Evolutionary conservation across 495 filamentous ascomycete genomes (phyloP).

Genomic region (Lophiostoma macrostomum): DNA sequence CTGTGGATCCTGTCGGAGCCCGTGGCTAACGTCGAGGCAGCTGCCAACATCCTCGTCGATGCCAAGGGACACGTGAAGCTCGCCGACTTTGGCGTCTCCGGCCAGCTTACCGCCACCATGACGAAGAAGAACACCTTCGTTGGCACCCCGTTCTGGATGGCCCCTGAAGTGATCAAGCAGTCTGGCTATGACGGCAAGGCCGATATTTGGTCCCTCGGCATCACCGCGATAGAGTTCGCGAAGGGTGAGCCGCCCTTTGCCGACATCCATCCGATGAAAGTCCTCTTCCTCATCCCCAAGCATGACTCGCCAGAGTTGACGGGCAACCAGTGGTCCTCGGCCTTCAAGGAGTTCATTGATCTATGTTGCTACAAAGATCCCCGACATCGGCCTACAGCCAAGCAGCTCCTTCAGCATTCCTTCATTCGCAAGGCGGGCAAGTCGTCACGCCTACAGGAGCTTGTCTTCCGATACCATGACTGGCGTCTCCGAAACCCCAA

Average conservation of each 20-base stretch:
- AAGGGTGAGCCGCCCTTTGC: constrained; percentile 93
- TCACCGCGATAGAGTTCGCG: constrained; percentile 91
- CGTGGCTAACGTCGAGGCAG: constrained; percentile 44
- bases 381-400: constrained; percentile 79
- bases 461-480: constrained; percentile 84
- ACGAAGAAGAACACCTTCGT: constrained; percentile 99
- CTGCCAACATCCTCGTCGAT: constrained; percentile 84
- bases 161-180: constrained; percentile 97
- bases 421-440: constrained; percentile 89
- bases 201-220: constrained; percentile 98
- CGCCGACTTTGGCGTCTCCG: constrained; percentile 95
- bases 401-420: constrained; percentile 81
- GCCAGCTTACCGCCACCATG: constrained; percentile 98
- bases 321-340: constrained; percentile 80
- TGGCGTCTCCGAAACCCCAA: constrained; percentile 59
- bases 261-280: constrained; percentile 98
- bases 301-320: constrained; percentile 80
- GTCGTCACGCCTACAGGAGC: constrained; percentile 83
- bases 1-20: neutral
- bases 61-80: constrained; percentile 93
- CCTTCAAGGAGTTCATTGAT: constrained; percentile 94
- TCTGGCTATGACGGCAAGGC: constrained; percentile 98
- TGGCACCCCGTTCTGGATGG: constrained; percentile 99
- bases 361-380: constrained; percentile 84
- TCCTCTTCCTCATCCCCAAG: constrained; percentile 94